phyloP scores from a whole-genome alignment of 345 rosid species.

The Populus pruinosa region DNA sequence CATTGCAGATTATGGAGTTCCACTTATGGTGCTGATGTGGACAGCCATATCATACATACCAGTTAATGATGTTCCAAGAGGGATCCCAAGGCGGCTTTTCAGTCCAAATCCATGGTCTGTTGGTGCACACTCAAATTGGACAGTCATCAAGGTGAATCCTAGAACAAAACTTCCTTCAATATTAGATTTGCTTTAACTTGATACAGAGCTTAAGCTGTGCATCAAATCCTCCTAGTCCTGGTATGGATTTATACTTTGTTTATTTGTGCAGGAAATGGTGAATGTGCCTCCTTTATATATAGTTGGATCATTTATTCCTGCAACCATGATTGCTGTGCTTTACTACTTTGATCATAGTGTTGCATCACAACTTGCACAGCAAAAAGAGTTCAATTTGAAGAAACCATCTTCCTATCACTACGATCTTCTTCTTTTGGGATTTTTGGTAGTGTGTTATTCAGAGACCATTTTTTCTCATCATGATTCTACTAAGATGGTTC shows the following conservation, averaged over 20 bases:
- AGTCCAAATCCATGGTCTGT: conserved; percentile 98
- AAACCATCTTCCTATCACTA: conserved; percentile 86
- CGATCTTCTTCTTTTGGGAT: conserved; percentile 85
- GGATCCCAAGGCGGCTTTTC: conserved; percentile 88
- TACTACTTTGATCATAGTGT: conserved; percentile 94
- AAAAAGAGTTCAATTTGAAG: conserved; percentile 83
- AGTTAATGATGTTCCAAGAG: conserved; percentile 63
- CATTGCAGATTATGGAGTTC: conserved; percentile 90
- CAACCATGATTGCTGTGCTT: conserved; percentile 90
- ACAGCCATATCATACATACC: conserved; percentile 76
- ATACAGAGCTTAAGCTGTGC: conserved; percentile 1
- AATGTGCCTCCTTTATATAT: conserved; percentile 78
- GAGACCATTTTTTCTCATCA: neutral
- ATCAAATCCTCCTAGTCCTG: conserved; percentile 1
- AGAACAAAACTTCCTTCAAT: neutral
- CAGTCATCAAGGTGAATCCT: conserved; percentile 59
- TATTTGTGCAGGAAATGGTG: conserved; percentile 63
- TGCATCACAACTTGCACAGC: conserved; percentile 94
- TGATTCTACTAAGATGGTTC: neutral
- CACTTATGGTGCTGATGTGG: conserved; percentile 88
- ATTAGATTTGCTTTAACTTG: neutral
- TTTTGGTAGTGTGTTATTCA: conserved; percentile 50
- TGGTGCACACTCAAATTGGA: conserved; percentile 87
- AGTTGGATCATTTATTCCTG: conserved; percentile 83
- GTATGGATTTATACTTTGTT: conserved; percentile 14